These are phyloP conservation scores for Nicotiana knightiana DNA, from an alignment of 257 asterid species.

Conservation along the genomic window DNA sequence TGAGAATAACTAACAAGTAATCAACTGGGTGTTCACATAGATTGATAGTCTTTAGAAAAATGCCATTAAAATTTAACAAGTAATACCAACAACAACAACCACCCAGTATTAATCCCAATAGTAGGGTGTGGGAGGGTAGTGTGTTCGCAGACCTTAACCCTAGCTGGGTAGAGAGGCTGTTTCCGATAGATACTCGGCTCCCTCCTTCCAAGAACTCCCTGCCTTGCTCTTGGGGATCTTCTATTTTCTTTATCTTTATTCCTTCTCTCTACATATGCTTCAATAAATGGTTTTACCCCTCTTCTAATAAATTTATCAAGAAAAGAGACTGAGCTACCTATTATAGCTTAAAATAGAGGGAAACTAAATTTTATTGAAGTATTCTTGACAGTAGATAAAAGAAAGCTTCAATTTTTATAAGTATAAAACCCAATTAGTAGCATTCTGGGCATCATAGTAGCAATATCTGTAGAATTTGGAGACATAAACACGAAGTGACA, in stretches of 20 bases:
- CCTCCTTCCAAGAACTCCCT: no score
- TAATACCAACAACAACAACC: not conserved
- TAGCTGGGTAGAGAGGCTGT: no score
- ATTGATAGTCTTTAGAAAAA: not conserved
- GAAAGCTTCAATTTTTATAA: not conserved
- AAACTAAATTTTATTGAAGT: not conserved
- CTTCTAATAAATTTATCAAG: no score
- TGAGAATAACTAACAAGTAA: not conserved
- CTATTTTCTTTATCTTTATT: no score
- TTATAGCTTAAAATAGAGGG: not conserved
- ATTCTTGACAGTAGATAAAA: not conserved
- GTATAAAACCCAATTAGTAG: not conserved
- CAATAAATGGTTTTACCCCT: no score
- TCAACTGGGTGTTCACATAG: not conserved
- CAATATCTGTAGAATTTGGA: not conserved
- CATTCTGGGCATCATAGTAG: not conserved
- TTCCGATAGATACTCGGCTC: no score
- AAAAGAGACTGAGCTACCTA: no score
- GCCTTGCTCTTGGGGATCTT: no score
- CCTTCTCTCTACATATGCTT: no score
- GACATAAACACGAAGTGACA: not conserved
- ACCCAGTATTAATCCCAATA: no score
- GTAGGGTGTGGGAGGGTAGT: no score
- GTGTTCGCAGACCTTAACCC: no score
- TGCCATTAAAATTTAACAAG: not conserved